Percentiles rank a stretch among this genome's conserved stretches.
These are phyloP conservation scores for Hyphodiscus sp. DNA, from an alignment of 2,329 filamentous ascomycete species.

Conservation along the genomic window DNA sequence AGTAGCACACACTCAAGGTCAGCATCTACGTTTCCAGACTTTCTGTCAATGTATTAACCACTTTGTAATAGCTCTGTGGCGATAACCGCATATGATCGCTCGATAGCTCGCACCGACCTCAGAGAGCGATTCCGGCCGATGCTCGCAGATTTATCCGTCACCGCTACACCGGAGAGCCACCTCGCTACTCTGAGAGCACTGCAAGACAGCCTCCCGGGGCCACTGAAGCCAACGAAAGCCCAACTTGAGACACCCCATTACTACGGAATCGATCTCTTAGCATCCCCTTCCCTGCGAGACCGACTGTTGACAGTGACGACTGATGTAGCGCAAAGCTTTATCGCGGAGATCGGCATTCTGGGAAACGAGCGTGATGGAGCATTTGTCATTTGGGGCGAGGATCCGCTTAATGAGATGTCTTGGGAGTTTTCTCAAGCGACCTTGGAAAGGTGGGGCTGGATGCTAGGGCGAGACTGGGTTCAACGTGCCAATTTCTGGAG, in stretches of 20 bases:
- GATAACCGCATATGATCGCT: slow-evolving; percentile 30
- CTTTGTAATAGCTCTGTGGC: slow-evolving; percentile 21
- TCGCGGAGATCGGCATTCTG: slow-evolving; percentile 33
- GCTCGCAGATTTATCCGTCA: slow-evolving; percentile 29
- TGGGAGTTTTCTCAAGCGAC: slow-evolving; percentile 37
- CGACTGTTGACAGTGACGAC: slow-evolving; percentile 31
- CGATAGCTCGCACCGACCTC: slow-evolving; percentile 30
- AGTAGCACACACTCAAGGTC: slow-evolving; percentile 18
- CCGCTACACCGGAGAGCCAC: slow-evolving; percentile 31
- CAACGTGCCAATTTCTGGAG: slow-evolving; percentile 37
- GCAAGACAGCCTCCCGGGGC: slow-evolving; percentile 29
- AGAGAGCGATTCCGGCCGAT: slow-evolving; percentile 32
- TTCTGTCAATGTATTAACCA: slow-evolving; percentile 1
- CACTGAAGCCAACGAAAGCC: slow-evolving; percentile 33
- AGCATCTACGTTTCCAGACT: slow-evolving; percentile 2
- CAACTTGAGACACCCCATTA: slow-evolving; percentile 36
- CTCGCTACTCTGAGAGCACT: slow-evolving; percentile 25
- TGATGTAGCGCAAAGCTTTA: slow-evolving; percentile 33
- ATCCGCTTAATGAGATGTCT: slow-evolving; percentile 35
- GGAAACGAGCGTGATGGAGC: slow-evolving; percentile 33
- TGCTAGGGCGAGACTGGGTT: slow-evolving; percentile 34
- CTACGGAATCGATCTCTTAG: slow-evolving; percentile 37
- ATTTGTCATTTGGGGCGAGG: slow-evolving; percentile 37
- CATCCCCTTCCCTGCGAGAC: slow-evolving; percentile 35
- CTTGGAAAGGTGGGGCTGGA: slow-evolving; percentile 35